Evolutionary conservation across 2,329 filamentous ascomycete genomes (phyloP), one percentile per base, ranked within the genome.

Genomic region (Ramichloridium luteum): DNA sequence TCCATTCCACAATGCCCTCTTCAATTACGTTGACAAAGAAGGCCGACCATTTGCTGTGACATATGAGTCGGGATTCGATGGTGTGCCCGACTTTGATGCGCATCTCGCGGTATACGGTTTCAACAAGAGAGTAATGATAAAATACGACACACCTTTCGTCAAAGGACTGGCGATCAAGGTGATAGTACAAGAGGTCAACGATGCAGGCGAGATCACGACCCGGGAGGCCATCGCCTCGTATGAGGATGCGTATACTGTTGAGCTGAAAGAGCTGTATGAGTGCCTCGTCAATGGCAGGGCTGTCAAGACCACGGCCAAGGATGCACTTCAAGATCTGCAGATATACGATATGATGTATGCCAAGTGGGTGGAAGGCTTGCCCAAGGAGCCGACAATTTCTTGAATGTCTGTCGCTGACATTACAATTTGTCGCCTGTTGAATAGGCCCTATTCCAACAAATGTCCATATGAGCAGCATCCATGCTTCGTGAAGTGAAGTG

Each of bases 81-180:
- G 49, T 1, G 61, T 77, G 1, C 67, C 70, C 0, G 43, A 52
- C 0, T 72, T 72, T 30, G 68, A 72, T 32, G 65, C 68, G 0
- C 58, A 64, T 26, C 47, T 72, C 5, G 64, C 64, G 3, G 56
- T 77, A 0, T 76, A 72, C 39, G 63, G 63, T 0, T 47, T 57
- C 11, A 54, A 60, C 5, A 77, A 76, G 52, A 65, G 62, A 0
- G 64, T 77, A 0, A 59, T 55, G 1, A 57, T 77, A 8, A 46
- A 65, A 20, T 73, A 68, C 39, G 68, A 77, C 34, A 67, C 68
- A 0, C 72, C 72, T 0, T 73, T 67, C 34, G 57, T 73, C n/a
- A 71, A 70, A 40, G 69, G 63, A 0, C 49, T 72, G 2, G 64
- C 66, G 0, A 64, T 70, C 14, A 64, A 56, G 4, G 60, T 73